Evolutionary conservation across 1,284 basidiomycete genomes (phyloP).

Genomic region (Rhodotorula sp.): DNA sequence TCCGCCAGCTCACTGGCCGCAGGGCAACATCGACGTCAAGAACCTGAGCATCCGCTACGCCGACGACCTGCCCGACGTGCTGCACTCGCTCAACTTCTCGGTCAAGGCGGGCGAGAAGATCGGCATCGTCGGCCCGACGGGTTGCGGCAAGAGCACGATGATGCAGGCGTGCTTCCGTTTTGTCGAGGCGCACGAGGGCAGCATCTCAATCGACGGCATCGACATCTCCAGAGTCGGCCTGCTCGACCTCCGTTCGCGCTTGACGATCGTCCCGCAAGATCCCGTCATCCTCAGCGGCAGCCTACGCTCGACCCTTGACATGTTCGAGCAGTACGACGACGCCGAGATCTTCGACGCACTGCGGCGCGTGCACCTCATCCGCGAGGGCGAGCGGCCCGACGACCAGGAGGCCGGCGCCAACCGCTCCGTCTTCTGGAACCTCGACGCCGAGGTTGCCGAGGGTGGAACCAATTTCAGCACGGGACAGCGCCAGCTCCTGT

Average conservation of each 20-base stretch:
- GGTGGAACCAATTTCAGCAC: constrained; percentile 81
- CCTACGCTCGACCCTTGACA: constrained; percentile 82
- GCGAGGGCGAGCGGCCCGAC: constrained; percentile 55
- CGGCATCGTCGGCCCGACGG: constrained; percentile 69
- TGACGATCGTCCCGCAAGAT: constrained; percentile 86
- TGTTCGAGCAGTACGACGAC: constrained; percentile 84
- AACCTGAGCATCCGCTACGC: constrained; percentile 70
- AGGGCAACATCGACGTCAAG: constrained; percentile 62
- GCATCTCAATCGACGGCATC: constrained; percentile 81
- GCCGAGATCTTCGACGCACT: constrained; percentile 83
- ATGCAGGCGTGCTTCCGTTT: constrained; percentile 94
- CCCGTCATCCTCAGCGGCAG: constrained; percentile 75
- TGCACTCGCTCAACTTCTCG: constrained; percentile 66
- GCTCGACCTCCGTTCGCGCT: constrained; percentile 69
- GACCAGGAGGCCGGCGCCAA: constrained; percentile 64
- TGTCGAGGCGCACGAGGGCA: constrained; percentile 79
- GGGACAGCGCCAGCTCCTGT: constrained; percentile 79
- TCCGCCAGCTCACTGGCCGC: constrained; percentile 72
- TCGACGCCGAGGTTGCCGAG: constrained; percentile 80
- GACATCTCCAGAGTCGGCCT: constrained; percentile 85
- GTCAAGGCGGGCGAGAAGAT: constrained; percentile 73
- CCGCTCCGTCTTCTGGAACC: constrained; percentile 78
- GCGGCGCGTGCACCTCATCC: constrained; percentile 79
- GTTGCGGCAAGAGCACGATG: constrained; percentile 82
- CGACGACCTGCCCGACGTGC: constrained; percentile 67